phyloP scores from a whole-genome alignment of 495 filamentous ascomycete species.

The Cryomyces antarcticus region DNA sequence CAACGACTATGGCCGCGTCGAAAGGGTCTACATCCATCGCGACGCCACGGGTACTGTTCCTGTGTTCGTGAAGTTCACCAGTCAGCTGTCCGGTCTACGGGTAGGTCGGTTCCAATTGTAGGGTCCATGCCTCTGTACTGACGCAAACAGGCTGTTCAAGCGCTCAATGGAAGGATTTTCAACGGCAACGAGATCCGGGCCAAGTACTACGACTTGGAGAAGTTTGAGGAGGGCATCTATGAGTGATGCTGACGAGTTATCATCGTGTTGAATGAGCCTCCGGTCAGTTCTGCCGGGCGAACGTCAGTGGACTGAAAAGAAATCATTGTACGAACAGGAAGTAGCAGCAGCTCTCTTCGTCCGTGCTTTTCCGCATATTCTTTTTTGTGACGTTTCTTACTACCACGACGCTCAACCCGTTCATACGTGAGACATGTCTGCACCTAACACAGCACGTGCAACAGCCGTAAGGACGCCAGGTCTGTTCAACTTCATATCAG shows the following conservation, averaged over 20 bases:
- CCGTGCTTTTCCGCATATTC: too few relatives aligned
- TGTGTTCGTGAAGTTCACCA: conserved; percentile 85
- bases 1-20: conserved; percentile 74
- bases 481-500: too few relatives aligned
- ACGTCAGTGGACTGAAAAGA: too few relatives aligned
- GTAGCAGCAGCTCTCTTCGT: too few relatives aligned
- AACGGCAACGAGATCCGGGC: conserved; percentile 67
- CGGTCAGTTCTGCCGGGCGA: too few relatives aligned
- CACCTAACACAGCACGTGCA: too few relatives aligned
- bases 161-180: conserved; percentile 63
- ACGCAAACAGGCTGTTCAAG: conserved; percentile 55
- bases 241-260: conserved; percentile 8
- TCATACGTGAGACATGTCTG: too few relatives aligned
- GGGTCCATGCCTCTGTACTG: not conserved
- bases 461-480: too few relatives aligned
- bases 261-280: too few relatives aligned
- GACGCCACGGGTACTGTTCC: conserved; percentile 28
- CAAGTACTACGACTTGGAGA: conserved; percentile 58
- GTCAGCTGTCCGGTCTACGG: conserved; percentile 55
- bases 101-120: conserved; percentile 26
- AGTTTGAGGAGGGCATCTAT: conserved; percentile 57
- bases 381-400: too few relatives aligned
- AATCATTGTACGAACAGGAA: too few relatives aligned
- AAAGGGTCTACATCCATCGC: conserved; percentile 56
- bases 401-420: too few relatives aligned